Conservation (phyloP, 176 grass and related monocot species). For the Pontederia crassipes region DNA sequence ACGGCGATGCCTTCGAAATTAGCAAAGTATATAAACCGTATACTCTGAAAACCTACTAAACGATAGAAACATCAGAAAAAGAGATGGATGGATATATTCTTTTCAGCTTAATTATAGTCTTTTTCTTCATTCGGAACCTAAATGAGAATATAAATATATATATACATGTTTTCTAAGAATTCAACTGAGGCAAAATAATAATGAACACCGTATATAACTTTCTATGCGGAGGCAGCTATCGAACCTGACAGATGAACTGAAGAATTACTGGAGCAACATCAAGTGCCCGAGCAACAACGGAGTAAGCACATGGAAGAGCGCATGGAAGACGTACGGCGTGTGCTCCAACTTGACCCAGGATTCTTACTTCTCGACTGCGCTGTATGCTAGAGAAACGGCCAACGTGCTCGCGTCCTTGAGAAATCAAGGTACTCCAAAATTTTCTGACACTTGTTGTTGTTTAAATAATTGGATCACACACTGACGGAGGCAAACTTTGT, state of each 20-base stretch:
- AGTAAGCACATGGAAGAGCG: conserved; percentile 17
- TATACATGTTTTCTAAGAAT: too few relatives aligned
- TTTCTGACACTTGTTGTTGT: too few relatives aligned
- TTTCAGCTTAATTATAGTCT: too few relatives aligned
- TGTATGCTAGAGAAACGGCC: conserved; percentile 15
- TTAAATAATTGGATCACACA: background rate
- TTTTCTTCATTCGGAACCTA: too few relatives aligned
- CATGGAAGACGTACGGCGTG: conserved; percentile 30
- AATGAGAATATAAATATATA: too few relatives aligned
- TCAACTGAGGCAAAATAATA: too few relatives aligned
- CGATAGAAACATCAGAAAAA: too few relatives aligned
- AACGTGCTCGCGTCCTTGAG: conserved; percentile 20
- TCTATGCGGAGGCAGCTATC: background rate
- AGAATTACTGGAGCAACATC: conserved; percentile 33
- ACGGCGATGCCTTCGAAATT: conserved; percentile 8
- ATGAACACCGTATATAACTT: background rate
- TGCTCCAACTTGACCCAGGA: conserved; percentile 25
- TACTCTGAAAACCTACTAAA: too few relatives aligned
- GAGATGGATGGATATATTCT: too few relatives aligned
- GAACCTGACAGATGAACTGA: background rate
- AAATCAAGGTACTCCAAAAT: background rate
- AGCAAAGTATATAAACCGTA: conserved; percentile 3
- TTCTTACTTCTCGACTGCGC: conserved; percentile 21
- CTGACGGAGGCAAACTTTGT: background rate
- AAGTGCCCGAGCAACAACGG: conserved; percentile 32